A percentile compares a stretch with the other conserved stretches of the same genome.
These are phyloP conservation scores for Helotiales sp. DNA, from an alignment of 2,329 filamentous ascomycete genomes.

Conservation along the genomic window DNA sequence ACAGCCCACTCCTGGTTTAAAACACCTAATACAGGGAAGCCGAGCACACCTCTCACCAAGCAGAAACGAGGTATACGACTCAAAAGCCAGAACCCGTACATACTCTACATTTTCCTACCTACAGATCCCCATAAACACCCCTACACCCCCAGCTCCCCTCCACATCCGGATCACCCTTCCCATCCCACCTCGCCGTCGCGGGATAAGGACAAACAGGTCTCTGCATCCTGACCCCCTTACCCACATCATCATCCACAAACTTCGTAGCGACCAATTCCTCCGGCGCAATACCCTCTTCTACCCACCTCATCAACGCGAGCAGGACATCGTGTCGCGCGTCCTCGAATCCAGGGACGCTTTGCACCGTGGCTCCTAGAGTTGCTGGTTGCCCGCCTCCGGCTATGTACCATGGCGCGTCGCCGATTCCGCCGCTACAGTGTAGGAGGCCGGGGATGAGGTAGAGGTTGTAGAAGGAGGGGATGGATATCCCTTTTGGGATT, in stretches of 20 bases:
- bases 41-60: too few relatives aligned
- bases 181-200: conserved; percentile 14
- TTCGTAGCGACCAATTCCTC: conserved; percentile 39
- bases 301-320: conserved; percentile 49
- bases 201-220: conserved; percentile 46
- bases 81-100: too few relatives aligned
- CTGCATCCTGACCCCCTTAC: conserved; percentile 42
- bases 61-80: too few relatives aligned
- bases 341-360: conserved; percentile 43
- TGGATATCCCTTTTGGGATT: conserved; percentile 37
- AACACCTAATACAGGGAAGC: too few relatives aligned
- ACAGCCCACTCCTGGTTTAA: too few relatives aligned
- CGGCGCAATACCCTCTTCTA: conserved; percentile 42
- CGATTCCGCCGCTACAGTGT: conserved; percentile 43
- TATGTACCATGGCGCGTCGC: conserved; percentile 45
- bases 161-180: conserved; percentile 16
- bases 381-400: conserved; percentile 33
- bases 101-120: too few relatives aligned
- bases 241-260: conserved; percentile 40
- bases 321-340: conserved; percentile 47
- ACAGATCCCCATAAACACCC: conserved; percentile 2
- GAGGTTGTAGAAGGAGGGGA: conserved; percentile 45
- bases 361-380: conserved; percentile 31
- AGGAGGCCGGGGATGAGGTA: conserved; percentile 52
- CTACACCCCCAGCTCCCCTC: conserved; percentile 28